A percentile compares a stretch with the other conserved stretches of the same genome.
Conservation (phyloP, 805 yeast species). For the Cyberlindnera amylophila region DNA sequence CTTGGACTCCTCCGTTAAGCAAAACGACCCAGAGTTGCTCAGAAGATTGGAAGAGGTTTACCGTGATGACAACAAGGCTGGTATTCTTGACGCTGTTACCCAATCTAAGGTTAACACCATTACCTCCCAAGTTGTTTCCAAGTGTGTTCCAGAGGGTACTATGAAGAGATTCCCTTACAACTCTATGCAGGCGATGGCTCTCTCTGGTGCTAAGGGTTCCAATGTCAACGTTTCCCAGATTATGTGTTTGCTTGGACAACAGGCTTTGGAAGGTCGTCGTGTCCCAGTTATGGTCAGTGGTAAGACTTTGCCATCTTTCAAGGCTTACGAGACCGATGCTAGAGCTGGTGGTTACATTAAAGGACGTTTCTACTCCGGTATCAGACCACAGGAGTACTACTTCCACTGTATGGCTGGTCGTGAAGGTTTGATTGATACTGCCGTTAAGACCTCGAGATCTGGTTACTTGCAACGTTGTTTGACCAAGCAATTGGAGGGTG, state of each 20-base stretch:
- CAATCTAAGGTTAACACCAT: conserved; percentile 89
- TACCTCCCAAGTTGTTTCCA: conserved; percentile 90
- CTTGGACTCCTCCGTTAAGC: conserved; percentile 47
- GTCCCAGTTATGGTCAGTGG: conserved; percentile 99
- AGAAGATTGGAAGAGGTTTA: conserved; percentile 90
- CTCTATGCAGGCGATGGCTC: conserved; percentile 98
- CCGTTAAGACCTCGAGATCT: conserved; percentile 96
- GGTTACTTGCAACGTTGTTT: conserved; percentile 98
- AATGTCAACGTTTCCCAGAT: conserved; percentile 97
- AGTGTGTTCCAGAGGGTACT: conserved; percentile 94
- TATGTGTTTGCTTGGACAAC: conserved; percentile 99
- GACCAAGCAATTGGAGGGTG: conserved; percentile 97
- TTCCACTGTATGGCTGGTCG: conserved; percentile 99
- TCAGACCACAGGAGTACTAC: conserved; percentile 96
- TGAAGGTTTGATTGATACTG: conserved; percentile 99
- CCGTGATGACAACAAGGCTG: conserved; percentile 89
- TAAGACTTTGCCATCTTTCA: conserved; percentile 93
- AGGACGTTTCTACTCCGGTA: conserved; percentile 96
- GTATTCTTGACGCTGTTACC: conserved; percentile 91
- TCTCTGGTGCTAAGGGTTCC: conserved; percentile 99
- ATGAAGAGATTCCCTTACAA: conserved; percentile 94
- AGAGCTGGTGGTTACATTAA: conserved; percentile 98
- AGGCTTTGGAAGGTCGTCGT: conserved; percentile 98
- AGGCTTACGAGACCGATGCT: conserved; percentile 94
- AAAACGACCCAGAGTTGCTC: conserved; percentile 70